Percentiles rank a stretch among this genome's conserved stretches.
Evolutionary conservation across 139 green algal species (phyloP).

Genomic region (Picochlorum sp.): DNA sequence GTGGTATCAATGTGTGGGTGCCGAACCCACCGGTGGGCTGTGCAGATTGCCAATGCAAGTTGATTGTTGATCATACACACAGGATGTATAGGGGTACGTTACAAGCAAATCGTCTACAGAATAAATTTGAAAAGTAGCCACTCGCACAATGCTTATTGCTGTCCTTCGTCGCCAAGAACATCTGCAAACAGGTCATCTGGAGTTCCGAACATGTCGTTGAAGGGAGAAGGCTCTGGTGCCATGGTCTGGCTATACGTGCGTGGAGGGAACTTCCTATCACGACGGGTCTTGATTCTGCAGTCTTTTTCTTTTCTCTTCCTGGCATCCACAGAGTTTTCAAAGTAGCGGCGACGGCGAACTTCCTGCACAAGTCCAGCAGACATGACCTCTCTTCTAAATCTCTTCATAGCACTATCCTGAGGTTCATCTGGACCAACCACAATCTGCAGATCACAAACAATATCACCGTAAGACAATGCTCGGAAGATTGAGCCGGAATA

Average conservation of each 20-base stretch:
- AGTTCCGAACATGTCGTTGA: conserved; percentile 34
- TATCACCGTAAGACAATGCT: background rate
- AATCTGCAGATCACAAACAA: conserved; percentile 12
- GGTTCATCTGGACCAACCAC: conserved; percentile 31
- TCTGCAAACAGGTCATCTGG: conserved; percentile 15
- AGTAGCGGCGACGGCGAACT: conserved; percentile 37
- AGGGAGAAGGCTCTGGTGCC: conserved; percentile 31
- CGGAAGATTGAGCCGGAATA: background rate
- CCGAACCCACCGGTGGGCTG: no score
- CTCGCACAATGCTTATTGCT: background rate
- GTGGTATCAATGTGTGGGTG: no score
- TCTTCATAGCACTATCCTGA: conserved; percentile 31
- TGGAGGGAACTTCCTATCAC: conserved; percentile 11
- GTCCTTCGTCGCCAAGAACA: conserved; percentile 14
- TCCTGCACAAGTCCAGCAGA: conserved; percentile 25
- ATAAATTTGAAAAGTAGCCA: background rate
- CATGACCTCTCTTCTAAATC: conserved; percentile 32
- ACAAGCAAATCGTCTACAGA: background rate
- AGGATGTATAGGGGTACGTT: background rate
- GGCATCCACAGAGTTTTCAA: conserved; percentile 38
- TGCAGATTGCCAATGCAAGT: no score
- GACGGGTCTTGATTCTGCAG: conserved; percentile 23
- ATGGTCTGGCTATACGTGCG: conserved; percentile 18
- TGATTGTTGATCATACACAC: no score
- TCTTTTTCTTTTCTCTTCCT: conserved; percentile 46